Conservation (phyloP, 441 rosid species). For the Erodium texanum region DNA sequence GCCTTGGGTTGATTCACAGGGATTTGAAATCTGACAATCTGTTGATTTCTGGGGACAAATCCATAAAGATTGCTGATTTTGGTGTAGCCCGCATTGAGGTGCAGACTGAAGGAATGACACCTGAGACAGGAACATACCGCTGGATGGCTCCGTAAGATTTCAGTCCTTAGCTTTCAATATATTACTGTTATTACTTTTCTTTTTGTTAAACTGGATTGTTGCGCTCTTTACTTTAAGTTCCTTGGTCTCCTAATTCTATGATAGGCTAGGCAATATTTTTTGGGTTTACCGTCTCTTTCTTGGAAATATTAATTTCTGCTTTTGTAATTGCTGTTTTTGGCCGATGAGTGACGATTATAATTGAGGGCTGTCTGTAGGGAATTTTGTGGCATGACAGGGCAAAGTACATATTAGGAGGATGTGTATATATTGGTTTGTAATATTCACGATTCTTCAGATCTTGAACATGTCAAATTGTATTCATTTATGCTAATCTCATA, state of each 20-base stretch:
- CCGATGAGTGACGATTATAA: background rate
- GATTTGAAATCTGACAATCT: too few relatives aligned
- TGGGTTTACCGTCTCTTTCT: background rate
- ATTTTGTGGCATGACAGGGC: background rate
- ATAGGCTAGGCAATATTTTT: background rate
- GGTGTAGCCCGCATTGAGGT: too few relatives aligned
- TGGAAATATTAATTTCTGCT: background rate
- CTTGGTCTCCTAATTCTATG: background rate
- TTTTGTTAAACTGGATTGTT: background rate
- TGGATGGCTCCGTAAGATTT: conserved; percentile 14
- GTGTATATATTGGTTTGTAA: background rate
- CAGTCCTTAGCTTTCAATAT: background rate
- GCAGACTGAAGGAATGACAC: background rate
- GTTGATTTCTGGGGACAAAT: too few relatives aligned
- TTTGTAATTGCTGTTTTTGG: background rate
- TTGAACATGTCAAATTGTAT: background rate
- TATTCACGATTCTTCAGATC: background rate
- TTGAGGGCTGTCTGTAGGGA: background rate
- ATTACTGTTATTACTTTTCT: background rate
- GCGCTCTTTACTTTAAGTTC: background rate
- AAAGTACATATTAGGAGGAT: background rate
- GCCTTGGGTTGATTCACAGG: too few relatives aligned
- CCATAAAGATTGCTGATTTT: too few relatives aligned
- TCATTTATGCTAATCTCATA: background rate
- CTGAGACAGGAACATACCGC: background rate